Base-by-base conservation (phyloP, 228 moss, liverwort and hornwort genomes). In the Sphagnum fallax region DNA sequence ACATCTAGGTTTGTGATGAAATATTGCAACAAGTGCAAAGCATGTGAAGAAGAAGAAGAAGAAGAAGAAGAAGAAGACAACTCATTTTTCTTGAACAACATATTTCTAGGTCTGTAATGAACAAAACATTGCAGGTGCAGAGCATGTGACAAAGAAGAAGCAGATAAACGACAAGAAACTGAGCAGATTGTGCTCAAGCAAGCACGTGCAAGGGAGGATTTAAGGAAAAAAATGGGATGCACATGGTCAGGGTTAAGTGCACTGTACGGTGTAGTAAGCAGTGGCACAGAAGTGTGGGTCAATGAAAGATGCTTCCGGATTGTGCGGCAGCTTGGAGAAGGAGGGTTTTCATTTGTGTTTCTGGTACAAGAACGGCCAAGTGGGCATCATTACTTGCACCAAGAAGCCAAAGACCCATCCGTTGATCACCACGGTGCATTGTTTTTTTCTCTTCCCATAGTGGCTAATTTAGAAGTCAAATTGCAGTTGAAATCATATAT, bases 191-290 rank as follows among this genome's bases (percentile, higher is more conserved):
- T 32, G 32, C 32, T 32, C 32, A 32, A 32, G 32, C 2, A 32
- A 32, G 32, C 32, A 32, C 32, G 32, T 32, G 32, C 32, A 32
- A 32, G 32, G 32, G 32, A 32, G 32, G 32, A 32, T 32, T 32
- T 32, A 32, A 32, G 32, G 32, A 32, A 32, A 32, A 32, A 32
- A 13, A 82, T 86, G 82, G 82, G 82, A 32, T 86, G 82, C 67
- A 79, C 82, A 50, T 82, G 82, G 82, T 86, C 82, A 73, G 86
- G 86, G 70, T 73, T 86, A 11, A 74, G 80, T 62, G 86, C 86
- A 12, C 73, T 86, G 53, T 82, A 82, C 61, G 78, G 78, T 9
- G 80, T 71, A 52, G 86, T 86, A 48, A 80, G 73, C 75, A 72
- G 77, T 6, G 82, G 80, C 10, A 70, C 67, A 52, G 86, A 86